Evolutionary conservation across 495 filamentous ascomycete species (phyloP).

Genomic region (Aspergillus haitiensis): DNA sequence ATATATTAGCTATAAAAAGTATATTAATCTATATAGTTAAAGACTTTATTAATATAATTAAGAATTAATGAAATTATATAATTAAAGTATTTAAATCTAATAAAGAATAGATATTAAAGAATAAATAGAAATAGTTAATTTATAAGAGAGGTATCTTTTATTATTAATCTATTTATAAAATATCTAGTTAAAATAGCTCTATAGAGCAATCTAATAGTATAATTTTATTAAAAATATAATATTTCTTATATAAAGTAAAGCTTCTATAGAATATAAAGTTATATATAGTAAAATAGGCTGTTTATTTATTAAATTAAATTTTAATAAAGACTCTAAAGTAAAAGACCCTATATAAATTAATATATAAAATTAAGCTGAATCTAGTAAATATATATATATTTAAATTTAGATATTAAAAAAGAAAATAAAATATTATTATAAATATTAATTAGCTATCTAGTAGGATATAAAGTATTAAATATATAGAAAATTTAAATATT

Average conservation of each 20-base stretch:
- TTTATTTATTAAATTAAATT: no score
- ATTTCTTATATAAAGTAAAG: neutral
- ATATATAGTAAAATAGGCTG: no score
- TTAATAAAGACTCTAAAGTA: neutral
- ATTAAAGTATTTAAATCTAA: no score
- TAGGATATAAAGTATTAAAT: no score
- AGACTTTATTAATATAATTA: no score
- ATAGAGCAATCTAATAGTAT: neutral
- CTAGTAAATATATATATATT: neutral
- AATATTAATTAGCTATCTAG: no score
- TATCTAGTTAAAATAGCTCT: conserved; percentile 10
- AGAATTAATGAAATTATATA: no score
- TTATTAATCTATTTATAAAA: conserved; percentile 6
- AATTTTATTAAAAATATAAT: neutral
- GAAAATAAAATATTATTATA: neutral
- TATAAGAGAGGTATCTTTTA: neutral
- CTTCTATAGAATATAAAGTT: no score
- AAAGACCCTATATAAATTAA: neutral
- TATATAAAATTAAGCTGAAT: neutral
- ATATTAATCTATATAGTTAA: no score
- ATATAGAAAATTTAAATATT: no score
- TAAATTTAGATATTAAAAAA: neutral
- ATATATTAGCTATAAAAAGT: neutral
- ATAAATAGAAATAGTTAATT: no score
- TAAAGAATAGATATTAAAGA: no score